Base-by-base conservation (phyloP, 768 basidiomycete species). In the Lentinula sp. region DNA sequence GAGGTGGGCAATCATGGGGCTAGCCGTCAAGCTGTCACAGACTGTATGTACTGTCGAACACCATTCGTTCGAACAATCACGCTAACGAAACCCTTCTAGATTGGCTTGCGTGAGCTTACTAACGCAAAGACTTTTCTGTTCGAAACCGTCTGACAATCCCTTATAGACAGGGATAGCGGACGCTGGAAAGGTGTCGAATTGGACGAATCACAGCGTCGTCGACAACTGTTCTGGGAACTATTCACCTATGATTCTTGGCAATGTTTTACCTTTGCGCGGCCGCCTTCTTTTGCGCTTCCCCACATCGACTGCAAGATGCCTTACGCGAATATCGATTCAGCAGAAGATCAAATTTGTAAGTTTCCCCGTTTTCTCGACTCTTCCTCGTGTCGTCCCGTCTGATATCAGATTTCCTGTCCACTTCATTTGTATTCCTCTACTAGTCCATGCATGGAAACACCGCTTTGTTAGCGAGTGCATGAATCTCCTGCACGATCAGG, bases 381-480 rank as follows among this genome's bases (percentile, higher is more conserved):
- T 18, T 46, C 56, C 43, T 57, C 39, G 62, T 49, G 39, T 52
- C 21, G 9, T 40, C 35, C 48, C 21, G 9, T 40, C 35, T 50
- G 51, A 55, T 49, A 57, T 59, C 35, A 11, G 15, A n/a, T 34
- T 43, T 49, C 59, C 51, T 45, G n/a, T 57, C 53, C n/a, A 51
- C 35, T 39, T 57, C 18, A 42, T 60, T 16, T 53, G 55, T 60
- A 40, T 42, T 39, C 18, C n/a, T 11, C 15, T 42, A 5, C 3
- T n/a, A 88, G 87, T 80, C 70, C 79, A 86, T 62, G 77, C 81
- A 21, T 88, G 87, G 87, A 88, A 88, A 71, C 85, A 88, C 65
- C 79, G 83, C 32, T 88, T 87, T 62, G 75, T 80, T 18, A 83
- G 84, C 1, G 85, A 87, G 67, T 88, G 86, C 66, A 85, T 88